These are phyloP conservation scores for Naumovozyma castellii DNA, from an alignment of 805 yeast genomes.

Conservation along the genomic window DNA sequence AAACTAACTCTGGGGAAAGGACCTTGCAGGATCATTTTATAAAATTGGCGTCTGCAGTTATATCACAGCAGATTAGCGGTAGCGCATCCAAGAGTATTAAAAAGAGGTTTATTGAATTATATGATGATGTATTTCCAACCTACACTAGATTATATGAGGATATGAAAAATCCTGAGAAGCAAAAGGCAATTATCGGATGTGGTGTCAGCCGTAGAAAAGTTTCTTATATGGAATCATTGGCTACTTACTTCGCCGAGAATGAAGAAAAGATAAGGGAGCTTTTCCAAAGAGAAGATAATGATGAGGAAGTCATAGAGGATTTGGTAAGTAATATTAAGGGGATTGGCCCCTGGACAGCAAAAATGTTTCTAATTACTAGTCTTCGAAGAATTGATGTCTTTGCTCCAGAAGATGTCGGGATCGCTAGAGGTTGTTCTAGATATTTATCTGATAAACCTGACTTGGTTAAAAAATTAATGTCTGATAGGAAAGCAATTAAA, in stretches of 20 bases:
- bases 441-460: slow-evolving; percentile 51
- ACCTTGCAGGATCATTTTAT: slow-evolving; percentile 32
- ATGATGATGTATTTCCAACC: slow-evolving; percentile 38
- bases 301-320: slow-evolving; percentile 40
- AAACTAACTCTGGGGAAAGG: slow-evolving; percentile 6
- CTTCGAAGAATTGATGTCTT: slow-evolving; percentile 60
- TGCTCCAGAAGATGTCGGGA: slow-evolving; percentile 72
- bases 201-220: slow-evolving; percentile 67
- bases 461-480: slow-evolving; percentile 37
- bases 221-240: slow-evolving; percentile 48
- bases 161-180: slow-evolving; percentile 15
- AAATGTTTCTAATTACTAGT: slow-evolving; percentile 74
- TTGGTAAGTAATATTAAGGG: slow-evolving; percentile 51
- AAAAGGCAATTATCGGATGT: slow-evolving; percentile 44
- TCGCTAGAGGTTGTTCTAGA: slow-evolving; percentile 67
- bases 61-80: slow-evolving; percentile 73
- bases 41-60: slow-evolving; percentile 39
- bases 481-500: slow-evolving; percentile 30
- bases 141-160: slow-evolving; percentile 39
- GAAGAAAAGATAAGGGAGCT: slow-evolving; percentile 31
- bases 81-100: slow-evolving; percentile 66
- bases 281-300: slow-evolving; percentile 29
- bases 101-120: slow-evolving; percentile 34
- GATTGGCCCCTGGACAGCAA: slow-evolving; percentile 79
- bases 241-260: slow-evolving; percentile 39